These are phyloP conservation scores for Clonostachys solani DNA, from an alignment of 2,329 filamentous ascomycete species.

Conservation along the genomic window DNA sequence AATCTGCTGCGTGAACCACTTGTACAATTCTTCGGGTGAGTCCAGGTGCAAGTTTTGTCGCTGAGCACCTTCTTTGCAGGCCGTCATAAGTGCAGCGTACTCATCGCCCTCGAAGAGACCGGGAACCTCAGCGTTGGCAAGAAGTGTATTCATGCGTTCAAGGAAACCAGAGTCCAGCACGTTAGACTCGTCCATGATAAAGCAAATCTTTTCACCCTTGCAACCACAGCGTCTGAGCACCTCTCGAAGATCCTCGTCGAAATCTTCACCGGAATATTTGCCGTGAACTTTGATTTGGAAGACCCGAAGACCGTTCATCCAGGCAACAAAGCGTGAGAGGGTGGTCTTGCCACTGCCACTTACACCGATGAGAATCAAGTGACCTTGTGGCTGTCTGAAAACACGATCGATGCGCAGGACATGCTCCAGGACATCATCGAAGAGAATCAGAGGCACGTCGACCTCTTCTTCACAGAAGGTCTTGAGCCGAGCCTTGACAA, in stretches of 20 bases:
- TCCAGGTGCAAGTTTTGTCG: conserved; percentile 92
- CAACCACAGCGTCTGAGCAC: conserved; percentile 91
- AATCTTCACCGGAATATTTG: conserved; percentile 97
- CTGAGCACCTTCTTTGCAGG: conserved; percentile 97
- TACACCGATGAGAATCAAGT: conserved; percentile 97
- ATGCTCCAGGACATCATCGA: conserved; percentile 98
- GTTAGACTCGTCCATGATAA: conserved; percentile 99
- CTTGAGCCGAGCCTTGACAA: conserved; percentile 93
- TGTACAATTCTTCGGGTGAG: conserved; percentile 98
- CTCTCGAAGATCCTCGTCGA: conserved; percentile 93
- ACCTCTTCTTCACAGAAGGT: conserved; percentile 99
- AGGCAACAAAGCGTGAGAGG: conserved; percentile 93
- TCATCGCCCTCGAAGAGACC: conserved; percentile 99
- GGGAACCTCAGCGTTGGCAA: conserved; percentile 98
- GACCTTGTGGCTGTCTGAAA: conserved; percentile 95
- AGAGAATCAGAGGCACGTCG: conserved; percentile 96
- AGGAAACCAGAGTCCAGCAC: conserved; percentile 98
- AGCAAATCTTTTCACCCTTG: conserved; percentile 99
- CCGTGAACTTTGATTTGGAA: conserved; percentile 99
- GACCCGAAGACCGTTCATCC: conserved; percentile 99
- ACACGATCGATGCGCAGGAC: conserved; percentile 97
- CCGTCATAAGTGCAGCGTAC: conserved; percentile 96
- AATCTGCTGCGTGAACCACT: conserved; percentile 99
- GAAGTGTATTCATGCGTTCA: conserved; percentile 97
- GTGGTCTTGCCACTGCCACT: conserved; percentile 99